A percentile compares a stretch with the other conserved stretches of the same genome.
Conservation (phyloP, 495 filamentous ascomycete species). For the Hypoxylon perforatum region DNA sequence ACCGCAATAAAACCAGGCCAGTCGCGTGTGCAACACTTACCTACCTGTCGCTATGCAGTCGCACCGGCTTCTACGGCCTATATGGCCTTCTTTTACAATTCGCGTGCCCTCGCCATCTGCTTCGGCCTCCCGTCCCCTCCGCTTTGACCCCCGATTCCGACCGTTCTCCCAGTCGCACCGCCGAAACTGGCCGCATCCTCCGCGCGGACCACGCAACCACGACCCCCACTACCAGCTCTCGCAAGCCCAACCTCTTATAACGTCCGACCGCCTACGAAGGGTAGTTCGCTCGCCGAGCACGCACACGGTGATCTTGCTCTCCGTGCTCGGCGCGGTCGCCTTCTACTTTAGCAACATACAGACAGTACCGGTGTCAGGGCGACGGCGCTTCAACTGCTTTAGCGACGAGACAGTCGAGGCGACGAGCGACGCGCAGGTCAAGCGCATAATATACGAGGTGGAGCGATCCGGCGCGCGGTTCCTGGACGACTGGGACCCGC, state of each 20-base stretch:
- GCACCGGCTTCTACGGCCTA: constrained; percentile 17
- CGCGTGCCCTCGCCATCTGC: neutral
- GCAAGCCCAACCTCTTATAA: constrained; percentile 55
- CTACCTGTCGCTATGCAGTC: constrained; percentile 23
- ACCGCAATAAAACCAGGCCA: neutral
- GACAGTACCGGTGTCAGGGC: constrained; percentile 80
- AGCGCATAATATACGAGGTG: constrained; percentile 60
- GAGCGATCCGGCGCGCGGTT: constrained; percentile 47
- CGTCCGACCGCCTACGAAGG: constrained; percentile 34
- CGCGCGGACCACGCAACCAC: constrained; percentile 32
- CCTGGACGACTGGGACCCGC: constrained; percentile 54
- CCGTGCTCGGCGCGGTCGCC: constrained; percentile 50
- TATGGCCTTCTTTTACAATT: constrained; percentile 13
- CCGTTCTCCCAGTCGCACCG: constrained; percentile 39
- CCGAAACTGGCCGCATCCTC: constrained; percentile 37
- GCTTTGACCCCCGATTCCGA: constrained; percentile 15
- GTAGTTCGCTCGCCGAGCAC: constrained; percentile 45
- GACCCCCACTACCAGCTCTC: constrained; percentile 42
- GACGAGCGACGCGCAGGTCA: constrained; percentile 64
- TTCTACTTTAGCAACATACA: constrained; percentile 83
- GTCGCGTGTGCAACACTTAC: constrained; percentile 2
- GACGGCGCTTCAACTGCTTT: constrained; percentile 84
- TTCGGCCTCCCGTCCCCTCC: constrained; percentile 6
- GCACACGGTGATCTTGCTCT: constrained; percentile 45
- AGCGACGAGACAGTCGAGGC: constrained; percentile 64